Evolutionary conservation across 306 rosid species (phyloP).

Genomic region (Spatholobus suberectus): DNA sequence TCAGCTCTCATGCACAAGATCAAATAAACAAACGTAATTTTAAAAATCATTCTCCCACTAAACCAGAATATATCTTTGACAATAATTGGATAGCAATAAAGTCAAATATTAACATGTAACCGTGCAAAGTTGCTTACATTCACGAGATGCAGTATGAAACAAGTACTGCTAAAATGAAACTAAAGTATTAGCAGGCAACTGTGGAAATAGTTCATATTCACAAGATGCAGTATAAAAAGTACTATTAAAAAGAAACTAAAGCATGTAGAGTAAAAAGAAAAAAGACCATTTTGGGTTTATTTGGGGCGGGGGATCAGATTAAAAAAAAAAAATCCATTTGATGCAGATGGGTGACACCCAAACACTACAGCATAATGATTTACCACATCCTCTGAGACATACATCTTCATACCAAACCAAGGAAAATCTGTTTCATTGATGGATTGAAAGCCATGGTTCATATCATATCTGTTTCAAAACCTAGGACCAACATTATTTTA

Average conservation of each 20-base stretch:
- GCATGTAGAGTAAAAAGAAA: not conserved
- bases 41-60: not conserved
- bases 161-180: not conserved
- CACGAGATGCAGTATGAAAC: not conserved
- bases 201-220: not conserved
- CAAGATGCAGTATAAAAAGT: not conserved
- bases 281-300: not conserved
- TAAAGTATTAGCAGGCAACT: not conserved
- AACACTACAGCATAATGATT: not conserved
- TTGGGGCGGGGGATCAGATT: not conserved
- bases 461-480: not conserved
- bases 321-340: not conserved
- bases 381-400: not conserved
- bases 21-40: not conserved
- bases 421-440: not conserved
- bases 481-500: not conserved
- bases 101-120: constrained; percentile 13
- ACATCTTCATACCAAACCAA: not conserved
- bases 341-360: not conserved
- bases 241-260: not conserved
- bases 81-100: not conserved
- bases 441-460: not conserved
- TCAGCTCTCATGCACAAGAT: constrained; percentile 18
- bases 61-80: constrained; percentile 12
- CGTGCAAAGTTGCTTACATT: not conserved